phyloP scores from a whole-genome alignment of 805 yeast species.

The Danielia reshetovae region DNA sequence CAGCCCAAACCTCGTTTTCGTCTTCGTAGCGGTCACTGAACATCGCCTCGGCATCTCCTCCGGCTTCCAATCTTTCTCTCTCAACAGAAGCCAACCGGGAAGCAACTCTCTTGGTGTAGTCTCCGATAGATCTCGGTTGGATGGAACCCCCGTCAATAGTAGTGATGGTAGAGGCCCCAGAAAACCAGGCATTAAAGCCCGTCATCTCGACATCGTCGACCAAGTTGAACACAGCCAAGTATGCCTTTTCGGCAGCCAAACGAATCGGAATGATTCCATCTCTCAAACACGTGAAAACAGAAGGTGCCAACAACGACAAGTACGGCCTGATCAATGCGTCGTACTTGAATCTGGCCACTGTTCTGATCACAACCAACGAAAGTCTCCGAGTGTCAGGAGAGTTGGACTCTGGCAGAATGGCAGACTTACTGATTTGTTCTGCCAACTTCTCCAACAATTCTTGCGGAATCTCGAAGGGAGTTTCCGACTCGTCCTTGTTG shows the following conservation, averaged over 20 bases:
- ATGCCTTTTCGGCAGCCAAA: slow-evolving; percentile 91
- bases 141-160: slow-evolving; percentile 45
- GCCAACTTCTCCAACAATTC: slow-evolving; percentile 42
- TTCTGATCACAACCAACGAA: slow-evolving; percentile 69
- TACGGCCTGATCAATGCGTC: slow-evolving; percentile 48
- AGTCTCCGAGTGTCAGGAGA: slow-evolving; percentile 79
- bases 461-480: slow-evolving; percentile 38
- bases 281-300: slow-evolving; percentile 78
- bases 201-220: slow-evolving; percentile 59
- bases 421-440: slow-evolving; percentile 45
- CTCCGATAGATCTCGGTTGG: slow-evolving; percentile 73
- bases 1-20: slow-evolving; percentile 83
- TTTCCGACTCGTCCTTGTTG: slow-evolving; percentile 8
- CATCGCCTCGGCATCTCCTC: slow-evolving; percentile 85
- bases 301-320: slow-evolving; percentile 57
- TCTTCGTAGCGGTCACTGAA: slow-evolving; percentile 84
- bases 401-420: slow-evolving; percentile 51
- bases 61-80: slow-evolving; percentile 81
- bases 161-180: slow-evolving; percentile 33
- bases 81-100: slow-evolving; percentile 79
- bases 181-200: slow-evolving; percentile 65
- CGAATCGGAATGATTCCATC: slow-evolving; percentile 89
- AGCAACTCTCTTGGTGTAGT: slow-evolving; percentile 90
- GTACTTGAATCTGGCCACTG: slow-evolving; percentile 62
- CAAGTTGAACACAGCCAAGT: slow-evolving; percentile 63